These are phyloP conservation scores for Ogataea naganishii DNA, from an alignment of 805 yeast species.

Conservation along the genomic window DNA sequence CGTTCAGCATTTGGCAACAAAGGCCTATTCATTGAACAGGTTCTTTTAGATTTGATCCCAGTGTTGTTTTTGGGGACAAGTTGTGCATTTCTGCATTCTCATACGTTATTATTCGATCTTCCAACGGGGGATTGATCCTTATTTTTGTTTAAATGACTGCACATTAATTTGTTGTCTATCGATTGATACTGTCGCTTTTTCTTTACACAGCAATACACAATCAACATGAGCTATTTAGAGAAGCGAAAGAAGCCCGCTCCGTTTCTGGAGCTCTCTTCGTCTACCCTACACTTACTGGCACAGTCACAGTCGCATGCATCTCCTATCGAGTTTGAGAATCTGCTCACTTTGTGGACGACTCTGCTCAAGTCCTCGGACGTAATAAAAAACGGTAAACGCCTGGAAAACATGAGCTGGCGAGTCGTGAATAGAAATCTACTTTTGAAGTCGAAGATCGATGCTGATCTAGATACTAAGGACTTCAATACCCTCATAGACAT, in stretches of 20 bases:
- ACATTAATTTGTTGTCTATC: too few relatives aligned
- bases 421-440: constrained; percentile 23
- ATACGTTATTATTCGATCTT: too few relatives aligned
- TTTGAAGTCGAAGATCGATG: constrained; percentile 4
- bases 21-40: too few relatives aligned
- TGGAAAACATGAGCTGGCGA: constrained; percentile 28
- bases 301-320: constrained; percentile 11
- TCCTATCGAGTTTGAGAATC: constrained; percentile 28
- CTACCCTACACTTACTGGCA: constrained; percentile 14
- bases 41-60: too few relatives aligned
- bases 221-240: constrained; percentile 14
- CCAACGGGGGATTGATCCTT: too few relatives aligned
- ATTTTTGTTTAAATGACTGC: too few relatives aligned
- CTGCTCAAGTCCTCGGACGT: constrained; percentile 23
- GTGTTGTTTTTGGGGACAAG: too few relatives aligned
- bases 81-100: too few relatives aligned
- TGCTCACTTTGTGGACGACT: constrained; percentile 33
- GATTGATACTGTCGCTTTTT: too few relatives aligned
- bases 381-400: constrained; percentile 23
- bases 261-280: constrained; percentile 21
- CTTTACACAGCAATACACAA: too few relatives aligned
- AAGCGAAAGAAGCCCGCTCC: constrained; percentile 20
- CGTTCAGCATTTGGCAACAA: too few relatives aligned
- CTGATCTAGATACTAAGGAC: constrained; percentile 14
- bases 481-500: constrained; percentile 20